Conservation (phyloP, 2,329 filamentous ascomycete species). For the Fusarium tupiense region DNA sequence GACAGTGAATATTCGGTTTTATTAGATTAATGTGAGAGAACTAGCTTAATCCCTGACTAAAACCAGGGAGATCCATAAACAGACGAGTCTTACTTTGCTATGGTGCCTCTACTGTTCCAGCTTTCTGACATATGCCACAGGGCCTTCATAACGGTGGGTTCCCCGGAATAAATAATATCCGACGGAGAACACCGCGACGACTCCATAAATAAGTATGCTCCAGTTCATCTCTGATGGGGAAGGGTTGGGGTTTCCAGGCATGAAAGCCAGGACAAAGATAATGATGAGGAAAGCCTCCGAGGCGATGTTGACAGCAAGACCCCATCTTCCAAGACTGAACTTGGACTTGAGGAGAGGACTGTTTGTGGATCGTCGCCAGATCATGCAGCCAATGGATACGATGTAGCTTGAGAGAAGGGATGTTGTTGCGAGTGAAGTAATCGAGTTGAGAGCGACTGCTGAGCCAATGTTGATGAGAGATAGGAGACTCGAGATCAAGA, state of each 20-base stretch:
- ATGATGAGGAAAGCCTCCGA: slow-evolving; percentile 33
- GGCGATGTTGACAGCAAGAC: slow-evolving; percentile 27
- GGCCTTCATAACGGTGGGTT: slow-evolving; percentile 30
- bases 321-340: slow-evolving; percentile 31
- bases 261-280: slow-evolving; percentile 34
- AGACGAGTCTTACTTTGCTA: no score
- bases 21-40: background rate
- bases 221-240: slow-evolving; percentile 33
- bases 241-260: slow-evolving; percentile 34
- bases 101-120: background rate
- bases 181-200: slow-evolving; percentile 8
- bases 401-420: slow-evolving; percentile 36
- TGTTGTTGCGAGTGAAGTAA: slow-evolving; percentile 34
- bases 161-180: slow-evolving; percentile 29
- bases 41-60: background rate
- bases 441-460: slow-evolving; percentile 27
- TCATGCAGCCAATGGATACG: slow-evolving; percentile 37
- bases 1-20: background rate
- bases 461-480: slow-evolving; percentile 39
- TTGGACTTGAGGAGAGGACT: slow-evolving; percentile 27
- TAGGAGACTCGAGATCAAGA: slow-evolving; percentile 29
- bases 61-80: fast-evolving
- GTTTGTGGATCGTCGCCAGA: slow-evolving; percentile 31
- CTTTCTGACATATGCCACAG: slow-evolving; percentile 29
- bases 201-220: slow-evolving; percentile 32